Evolutionary conservation across 805 yeast genomes (phyloP).

Genomic region (Kazachstania africana): DNA sequence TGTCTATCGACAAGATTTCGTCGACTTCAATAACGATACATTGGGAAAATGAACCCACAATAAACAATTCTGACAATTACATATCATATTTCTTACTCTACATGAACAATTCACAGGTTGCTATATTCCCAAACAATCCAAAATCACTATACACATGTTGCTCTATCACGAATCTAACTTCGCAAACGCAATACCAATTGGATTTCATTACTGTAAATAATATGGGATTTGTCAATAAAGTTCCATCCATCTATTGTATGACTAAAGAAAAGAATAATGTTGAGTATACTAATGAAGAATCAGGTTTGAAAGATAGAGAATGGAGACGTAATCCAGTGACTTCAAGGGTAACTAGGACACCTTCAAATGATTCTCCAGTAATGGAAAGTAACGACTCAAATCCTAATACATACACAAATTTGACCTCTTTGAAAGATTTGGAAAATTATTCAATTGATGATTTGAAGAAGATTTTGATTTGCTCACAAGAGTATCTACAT

Average conservation of each 20-base stretch:
- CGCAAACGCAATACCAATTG: slow-evolving; percentile 20
- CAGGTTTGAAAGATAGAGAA: slow-evolving; percentile 8
- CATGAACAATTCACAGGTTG: slow-evolving; percentile 21
- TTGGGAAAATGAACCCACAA: slow-evolving; percentile 25
- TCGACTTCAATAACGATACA: slow-evolving; percentile 20
- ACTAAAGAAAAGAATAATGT: slow-evolving; percentile 8
- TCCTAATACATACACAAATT: slow-evolving; percentile 17
- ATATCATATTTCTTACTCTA: slow-evolving; percentile 23
- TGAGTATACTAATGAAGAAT: slow-evolving; percentile 1
- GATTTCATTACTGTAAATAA: slow-evolving; percentile 26
- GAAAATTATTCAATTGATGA: slow-evolving; percentile 23
- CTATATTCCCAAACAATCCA: slow-evolving; percentile 21
- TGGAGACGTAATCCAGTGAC: slow-evolving; percentile 18
- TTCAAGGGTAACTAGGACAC: neutral
- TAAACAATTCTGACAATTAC: slow-evolving; percentile 2
- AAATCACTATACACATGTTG: slow-evolving; percentile 24
- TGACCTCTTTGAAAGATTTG: slow-evolving; percentile 20
- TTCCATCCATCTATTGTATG: slow-evolving; percentile 23
- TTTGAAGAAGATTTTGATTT: slow-evolving; percentile 22
- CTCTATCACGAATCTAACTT: slow-evolving; percentile 16
- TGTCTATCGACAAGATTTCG: slow-evolving; percentile 25
- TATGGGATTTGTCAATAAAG: slow-evolving; percentile 24
- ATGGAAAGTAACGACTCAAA: neutral
- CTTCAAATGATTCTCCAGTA: neutral
- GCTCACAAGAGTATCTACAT: slow-evolving; percentile 26